Percentiles rank a stretch among this genome's conserved stretches.
Conservation (phyloP, 129 eudicot genomes). For the Rutidosis leptorrhynchoides region DNA sequence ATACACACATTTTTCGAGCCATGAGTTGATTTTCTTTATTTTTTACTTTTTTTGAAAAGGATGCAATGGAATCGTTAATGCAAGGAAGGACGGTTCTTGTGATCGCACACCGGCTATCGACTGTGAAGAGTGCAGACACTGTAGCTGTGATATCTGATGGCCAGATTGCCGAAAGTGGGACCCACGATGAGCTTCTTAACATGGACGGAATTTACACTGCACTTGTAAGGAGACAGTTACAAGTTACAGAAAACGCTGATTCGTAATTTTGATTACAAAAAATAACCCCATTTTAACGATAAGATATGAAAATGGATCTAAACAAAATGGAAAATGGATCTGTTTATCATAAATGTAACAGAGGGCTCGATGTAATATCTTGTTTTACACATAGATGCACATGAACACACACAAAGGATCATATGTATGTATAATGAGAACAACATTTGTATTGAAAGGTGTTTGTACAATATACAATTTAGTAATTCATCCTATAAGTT, state of each 20-base stretch:
- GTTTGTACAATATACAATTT: constrained; percentile 25
- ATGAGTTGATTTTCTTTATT: constrained; percentile 4
- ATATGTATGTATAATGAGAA: constrained; percentile 14
- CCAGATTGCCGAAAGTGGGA: constrained; percentile 62
- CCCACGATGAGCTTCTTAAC: constrained; percentile 61
- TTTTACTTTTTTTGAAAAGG: constrained; percentile 27
- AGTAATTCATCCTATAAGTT: neutral
- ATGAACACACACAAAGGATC: neutral
- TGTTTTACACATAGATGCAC: neutral
- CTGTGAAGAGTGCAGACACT: constrained; percentile 65
- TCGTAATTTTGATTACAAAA: constrained; percentile 16
- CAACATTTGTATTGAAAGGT: constrained; percentile 22
- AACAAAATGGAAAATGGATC: no score
- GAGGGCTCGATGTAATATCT: constrained; percentile 4
- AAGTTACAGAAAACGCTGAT: constrained; percentile 45
- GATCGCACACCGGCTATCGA: constrained; percentile 71
- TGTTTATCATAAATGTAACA: neutral
- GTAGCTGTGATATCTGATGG: constrained; percentile 76
- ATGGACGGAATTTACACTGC: constrained; percentile 70
- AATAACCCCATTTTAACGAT: constrained; percentile 10
- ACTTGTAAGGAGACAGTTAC: constrained; percentile 62
- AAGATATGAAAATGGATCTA: no score
- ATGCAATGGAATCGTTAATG: constrained; percentile 78
- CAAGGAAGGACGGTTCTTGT: constrained; percentile 70
- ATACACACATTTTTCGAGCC: neutral